Percentiles rank a stretch among this genome's conserved stretches.
phyloP scores from a whole-genome alignment of 176 grass and related monocot species.

The Bothriochloa decipiens region DNA sequence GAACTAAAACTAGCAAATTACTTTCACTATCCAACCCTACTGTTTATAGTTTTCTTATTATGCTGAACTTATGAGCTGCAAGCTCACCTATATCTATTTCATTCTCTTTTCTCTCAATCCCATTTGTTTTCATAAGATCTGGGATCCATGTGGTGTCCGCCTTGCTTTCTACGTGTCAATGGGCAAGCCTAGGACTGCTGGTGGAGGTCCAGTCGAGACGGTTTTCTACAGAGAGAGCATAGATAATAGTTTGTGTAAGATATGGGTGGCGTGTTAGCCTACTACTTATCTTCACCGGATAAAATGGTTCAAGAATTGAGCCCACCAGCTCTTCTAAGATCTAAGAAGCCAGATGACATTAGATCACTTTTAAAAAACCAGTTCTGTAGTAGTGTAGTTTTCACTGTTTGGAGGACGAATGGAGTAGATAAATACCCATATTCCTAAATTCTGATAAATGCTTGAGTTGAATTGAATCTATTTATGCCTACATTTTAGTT shows the following conservation, averaged over 20 bases:
- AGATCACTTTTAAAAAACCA: background rate
- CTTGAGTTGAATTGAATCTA: background rate
- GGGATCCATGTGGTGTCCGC: background rate
- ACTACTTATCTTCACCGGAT: background rate
- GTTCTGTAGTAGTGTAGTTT: background rate
- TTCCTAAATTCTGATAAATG: constrained; percentile 13
- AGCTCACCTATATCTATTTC: background rate
- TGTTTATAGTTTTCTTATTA: constrained; percentile 10
- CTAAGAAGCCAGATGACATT: background rate
- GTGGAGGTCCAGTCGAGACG: background rate
- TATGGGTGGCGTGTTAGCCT: background rate
- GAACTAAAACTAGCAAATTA: background rate
- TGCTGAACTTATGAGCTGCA: background rate
- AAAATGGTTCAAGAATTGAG: background rate
- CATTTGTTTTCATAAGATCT: background rate
- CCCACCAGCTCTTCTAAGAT: background rate
- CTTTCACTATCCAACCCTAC: background rate
- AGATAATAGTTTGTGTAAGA: background rate
- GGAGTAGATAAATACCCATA: background rate
- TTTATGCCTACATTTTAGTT: background rate
- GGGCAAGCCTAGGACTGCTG: background rate
- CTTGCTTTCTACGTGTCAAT: background rate
- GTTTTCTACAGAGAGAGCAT: background rate
- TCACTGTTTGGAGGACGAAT: background rate
- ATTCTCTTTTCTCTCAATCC: background rate